Percentiles rank a stretch among this genome's conserved stretches.
Evolutionary conservation across 805 yeast genomes (phyloP).

Genomic region (Debaryomyces castellii): DNA sequence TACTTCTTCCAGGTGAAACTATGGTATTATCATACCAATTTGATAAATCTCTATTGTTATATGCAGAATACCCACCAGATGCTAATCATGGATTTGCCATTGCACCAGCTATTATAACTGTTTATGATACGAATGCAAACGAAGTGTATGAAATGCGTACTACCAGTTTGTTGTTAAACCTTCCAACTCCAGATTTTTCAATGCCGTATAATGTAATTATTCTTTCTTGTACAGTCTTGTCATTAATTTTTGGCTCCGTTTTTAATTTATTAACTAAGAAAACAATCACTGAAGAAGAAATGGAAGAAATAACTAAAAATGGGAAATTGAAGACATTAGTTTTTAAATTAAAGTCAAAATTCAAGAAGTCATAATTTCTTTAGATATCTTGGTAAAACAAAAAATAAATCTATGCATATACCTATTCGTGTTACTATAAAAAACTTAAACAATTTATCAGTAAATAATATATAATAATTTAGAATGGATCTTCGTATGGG

Average conservation of each 20-base stretch:
- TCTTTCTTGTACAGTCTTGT: constrained; percentile 89
- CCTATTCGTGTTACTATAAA: not conserved
- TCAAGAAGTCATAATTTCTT: not conserved
- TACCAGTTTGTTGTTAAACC: constrained; percentile 77
- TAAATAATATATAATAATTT: constrained; percentile 10
- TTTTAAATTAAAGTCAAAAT: not conserved
- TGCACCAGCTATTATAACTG: constrained; percentile 81
- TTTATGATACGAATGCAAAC: constrained; percentile 32
- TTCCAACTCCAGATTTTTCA: constrained; percentile 97
- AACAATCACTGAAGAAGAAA: constrained; percentile 72
- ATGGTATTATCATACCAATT: constrained; percentile 70
- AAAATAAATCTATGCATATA: not conserved
- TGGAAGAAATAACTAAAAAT: constrained; percentile 18
- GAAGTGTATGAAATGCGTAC: constrained; percentile 62
- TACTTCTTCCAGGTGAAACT: constrained; percentile 62
- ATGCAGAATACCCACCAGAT: constrained; percentile 98
- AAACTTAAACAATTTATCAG: not conserved
- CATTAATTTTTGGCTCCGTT: constrained; percentile 83
- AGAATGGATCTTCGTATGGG: constrained; percentile 95
- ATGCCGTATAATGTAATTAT: constrained; percentile 99
- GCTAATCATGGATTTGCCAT: constrained; percentile 97
- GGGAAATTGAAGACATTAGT: constrained; percentile 13
- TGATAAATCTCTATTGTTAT: constrained; percentile 80
- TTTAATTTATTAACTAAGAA: constrained; percentile 76
- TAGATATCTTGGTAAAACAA: not conserved